Base-by-base conservation (phyloP, 2,329 filamentous ascomycete genomes). In the Epichloe sylvatica region DNA sequence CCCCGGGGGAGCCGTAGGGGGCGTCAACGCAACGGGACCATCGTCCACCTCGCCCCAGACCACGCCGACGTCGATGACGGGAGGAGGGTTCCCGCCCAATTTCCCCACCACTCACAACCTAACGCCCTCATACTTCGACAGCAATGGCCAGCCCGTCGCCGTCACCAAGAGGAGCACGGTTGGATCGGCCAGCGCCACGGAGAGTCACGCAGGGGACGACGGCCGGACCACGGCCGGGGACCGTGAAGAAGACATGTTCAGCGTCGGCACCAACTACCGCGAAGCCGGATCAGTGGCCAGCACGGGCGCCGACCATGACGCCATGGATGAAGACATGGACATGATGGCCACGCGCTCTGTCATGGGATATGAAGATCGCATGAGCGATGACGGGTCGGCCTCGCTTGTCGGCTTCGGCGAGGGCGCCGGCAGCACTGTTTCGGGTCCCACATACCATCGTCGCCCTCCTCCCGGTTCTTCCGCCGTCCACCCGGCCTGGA, bases 401-500 rank as follows among this genome's bases (percentile, higher is more conserved):
- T 91, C 84, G 54, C 74, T 96, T 5, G 91, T 96, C 9, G 91
- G 85, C 0, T 96, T 96, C 58, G 91, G 91, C 46, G 90, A 96
- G 64, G 91, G 90, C 35, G 90, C 91, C 9, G 86, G 84, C 57
- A 88, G 84, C 64, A 88, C 88, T 5, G 82, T 90, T 51, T 87
- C 82, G 52, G 88, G 88, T 0, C 86, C 86, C 38, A 84, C 85
- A 61, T 76, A 85, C 67, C 71, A 77, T 63, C 68, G 76, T 52
- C 63, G 75, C 45, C 64, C 70, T 46, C 65, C 66, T 54, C 72
- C 70, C 56, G 68, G 61, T 54, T 67, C 57, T 52, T 62, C 51
- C 65, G 68, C 57, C 62, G 46, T 66, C 50, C 59, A 61, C 54
- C 58, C 67, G 54, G 53, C 57, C 38, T 75, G 69, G 70, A 63